Evolutionary conservation across 2,329 filamentous ascomycete genomes (phyloP).

Genomic region (Hypoxylon rubiginosum): DNA sequence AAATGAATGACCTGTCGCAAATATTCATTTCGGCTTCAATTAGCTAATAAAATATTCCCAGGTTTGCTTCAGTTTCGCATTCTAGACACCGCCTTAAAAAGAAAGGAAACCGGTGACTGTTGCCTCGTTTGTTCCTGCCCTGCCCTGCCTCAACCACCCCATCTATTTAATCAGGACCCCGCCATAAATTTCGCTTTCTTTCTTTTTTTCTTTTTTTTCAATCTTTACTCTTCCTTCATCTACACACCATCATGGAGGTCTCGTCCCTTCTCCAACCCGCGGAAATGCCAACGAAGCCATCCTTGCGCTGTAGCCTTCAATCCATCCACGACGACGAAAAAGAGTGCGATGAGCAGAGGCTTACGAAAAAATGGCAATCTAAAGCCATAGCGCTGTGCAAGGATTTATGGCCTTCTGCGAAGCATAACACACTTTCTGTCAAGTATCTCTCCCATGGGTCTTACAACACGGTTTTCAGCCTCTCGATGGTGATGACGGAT

Average conservation of each 20-base stretch:
- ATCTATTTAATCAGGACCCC: too few relatives aligned
- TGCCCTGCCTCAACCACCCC: too few relatives aligned
- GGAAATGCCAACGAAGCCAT: not conserved
- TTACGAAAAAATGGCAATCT: slow-evolving; percentile 5
- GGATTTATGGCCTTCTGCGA: slow-evolving; percentile 13
- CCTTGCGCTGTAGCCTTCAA: not conserved
- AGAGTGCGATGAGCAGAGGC: slow-evolving; percentile 1
- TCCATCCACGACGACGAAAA: not conserved
- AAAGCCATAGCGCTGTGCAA: slow-evolving; percentile 23
- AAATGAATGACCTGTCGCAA: too few relatives aligned
- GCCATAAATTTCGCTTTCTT: not conserved
- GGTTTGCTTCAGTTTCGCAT: too few relatives aligned
- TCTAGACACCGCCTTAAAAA: too few relatives aligned
- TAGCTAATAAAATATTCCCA: too few relatives aligned
- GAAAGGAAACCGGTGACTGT: too few relatives aligned
- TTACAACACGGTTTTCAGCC: slow-evolving; percentile 18
- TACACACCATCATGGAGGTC: not conserved
- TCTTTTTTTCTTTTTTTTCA: not conserved
- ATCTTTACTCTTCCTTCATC: too few relatives aligned
- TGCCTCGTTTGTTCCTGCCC: too few relatives aligned
- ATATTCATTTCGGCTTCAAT: too few relatives aligned
- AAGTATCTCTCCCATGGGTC: slow-evolving; percentile 14
- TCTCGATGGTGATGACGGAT: slow-evolving; percentile 10
- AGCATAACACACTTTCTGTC: slow-evolving; percentile 10
- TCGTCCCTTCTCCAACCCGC: too few relatives aligned